Percentiles rank a stretch among this genome's conserved stretches.
These are phyloP conservation scores for Podospora bellae-mahoneyi DNA, from an alignment of 495 filamentous ascomycete genomes.

Conservation along the genomic window DNA sequence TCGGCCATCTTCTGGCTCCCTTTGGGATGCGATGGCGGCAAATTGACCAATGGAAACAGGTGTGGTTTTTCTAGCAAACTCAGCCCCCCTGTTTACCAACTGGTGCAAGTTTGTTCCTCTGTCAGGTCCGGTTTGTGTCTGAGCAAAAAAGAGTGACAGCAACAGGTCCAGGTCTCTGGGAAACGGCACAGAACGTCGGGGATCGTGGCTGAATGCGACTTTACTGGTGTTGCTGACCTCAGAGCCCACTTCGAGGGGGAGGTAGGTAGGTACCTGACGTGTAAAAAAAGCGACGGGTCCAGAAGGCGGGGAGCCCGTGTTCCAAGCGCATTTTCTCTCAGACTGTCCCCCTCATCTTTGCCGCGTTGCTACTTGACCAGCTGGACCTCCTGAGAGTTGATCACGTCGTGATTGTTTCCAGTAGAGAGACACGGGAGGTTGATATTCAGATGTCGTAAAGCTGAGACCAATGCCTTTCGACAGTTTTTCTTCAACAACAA, in stretches of 20 bases:
- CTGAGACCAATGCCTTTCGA: no score
- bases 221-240: slow-evolving; percentile 7
- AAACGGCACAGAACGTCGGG: slow-evolving; percentile 10
- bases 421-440: no score
- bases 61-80: neutral
- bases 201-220: slow-evolving; percentile 10
- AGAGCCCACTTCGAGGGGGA: slow-evolving; percentile 5
- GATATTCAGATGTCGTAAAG: no score
- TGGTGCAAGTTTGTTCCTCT: neutral
- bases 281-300: neutral
- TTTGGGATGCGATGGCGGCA: neutral
- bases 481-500: no score
- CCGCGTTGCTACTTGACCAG: neutral
- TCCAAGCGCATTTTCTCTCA: neutral
- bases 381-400: neutral
- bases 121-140: neutral
- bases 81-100: neutral
- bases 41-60: neutral
- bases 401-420: neutral
- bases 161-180: neutral
- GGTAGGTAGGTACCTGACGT: neutral
- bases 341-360: slow-evolving; percentile 1
- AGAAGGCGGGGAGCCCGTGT: neutral
- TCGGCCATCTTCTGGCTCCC: neutral
- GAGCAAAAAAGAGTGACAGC: no score